These are phyloP conservation scores for Ceratonia siliqua DNA, from an alignment of 306 rosid species.

Conservation along the genomic window DNA sequence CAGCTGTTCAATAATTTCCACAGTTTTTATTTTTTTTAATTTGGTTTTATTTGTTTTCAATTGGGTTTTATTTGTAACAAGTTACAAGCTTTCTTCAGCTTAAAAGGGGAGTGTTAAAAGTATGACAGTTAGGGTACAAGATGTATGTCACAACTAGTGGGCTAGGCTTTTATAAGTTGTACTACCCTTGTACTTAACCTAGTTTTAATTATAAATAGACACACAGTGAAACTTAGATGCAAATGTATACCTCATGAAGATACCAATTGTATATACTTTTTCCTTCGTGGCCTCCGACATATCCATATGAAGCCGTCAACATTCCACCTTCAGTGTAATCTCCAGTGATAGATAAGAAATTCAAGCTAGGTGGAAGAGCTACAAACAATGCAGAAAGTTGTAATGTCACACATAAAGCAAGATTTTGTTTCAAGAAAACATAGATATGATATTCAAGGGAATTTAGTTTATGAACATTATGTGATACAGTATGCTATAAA, in stretches of 20 bases:
- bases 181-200: too few relatives aligned
- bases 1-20: too few relatives aligned
- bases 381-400: constrained; percentile 41
- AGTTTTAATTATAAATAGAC: too few relatives aligned
- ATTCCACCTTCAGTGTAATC: constrained; percentile 84
- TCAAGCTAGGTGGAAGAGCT: constrained; percentile 98
- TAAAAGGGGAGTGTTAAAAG: too few relatives aligned
- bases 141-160: too few relatives aligned
- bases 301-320: constrained; percentile 97
- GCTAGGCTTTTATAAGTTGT: too few relatives aligned
- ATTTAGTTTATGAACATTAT: not conserved
- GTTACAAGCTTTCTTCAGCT: too few relatives aligned
- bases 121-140: too few relatives aligned
- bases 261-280: constrained; percentile 90
- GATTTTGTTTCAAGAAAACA: constrained; percentile 15
- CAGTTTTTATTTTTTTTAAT: too few relatives aligned
- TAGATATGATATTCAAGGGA: not conserved
- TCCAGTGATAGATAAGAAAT: constrained; percentile 93
- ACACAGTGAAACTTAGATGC: constrained; percentile 1
- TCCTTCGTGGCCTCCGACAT: constrained; percentile 98
- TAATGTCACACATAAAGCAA: constrained; percentile 10
- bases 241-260: constrained; percentile 77
- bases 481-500: not conserved
- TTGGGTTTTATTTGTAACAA: too few relatives aligned
- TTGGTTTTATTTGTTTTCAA: too few relatives aligned